phyloP scores from a whole-genome alignment of 2,329 filamentous ascomycete genomes.

The Botrytis deweyae region DNA sequence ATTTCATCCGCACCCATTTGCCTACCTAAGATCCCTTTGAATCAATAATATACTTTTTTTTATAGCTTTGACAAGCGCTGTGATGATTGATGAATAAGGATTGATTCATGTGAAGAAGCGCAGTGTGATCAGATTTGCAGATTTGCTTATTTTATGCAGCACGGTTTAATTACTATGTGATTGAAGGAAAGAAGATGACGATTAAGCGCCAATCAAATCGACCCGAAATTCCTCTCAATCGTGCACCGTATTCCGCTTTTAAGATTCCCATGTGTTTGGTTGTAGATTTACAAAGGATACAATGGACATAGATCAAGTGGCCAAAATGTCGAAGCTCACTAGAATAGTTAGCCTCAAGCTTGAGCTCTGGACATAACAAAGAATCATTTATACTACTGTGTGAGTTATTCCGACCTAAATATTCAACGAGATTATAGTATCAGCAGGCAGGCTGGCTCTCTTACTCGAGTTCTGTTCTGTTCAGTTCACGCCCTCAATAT shows the following conservation, averaged over 20 bases:
- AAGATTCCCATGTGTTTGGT: background rate
- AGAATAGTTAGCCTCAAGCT: background rate
- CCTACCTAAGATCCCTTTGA: background rate
- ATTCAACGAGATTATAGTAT: background rate
- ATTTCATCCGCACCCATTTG: background rate
- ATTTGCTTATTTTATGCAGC: background rate
- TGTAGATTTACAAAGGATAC: conserved; percentile 6
- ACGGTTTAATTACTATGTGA: background rate
- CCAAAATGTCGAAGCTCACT: background rate
- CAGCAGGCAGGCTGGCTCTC: background rate
- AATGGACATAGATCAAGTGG: conserved; percentile 10
- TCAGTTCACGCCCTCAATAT: background rate
- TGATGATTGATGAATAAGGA: background rate
- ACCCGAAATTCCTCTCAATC: background rate
- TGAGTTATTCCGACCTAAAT: background rate
- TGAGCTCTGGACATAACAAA: background rate
- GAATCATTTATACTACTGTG: background rate
- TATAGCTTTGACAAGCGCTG: conserved; percentile 8
- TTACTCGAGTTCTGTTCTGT: no score
- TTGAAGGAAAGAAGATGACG: background rate
- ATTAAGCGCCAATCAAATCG: background rate
- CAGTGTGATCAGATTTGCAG: conserved; percentile 4
- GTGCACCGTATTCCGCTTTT: background rate
- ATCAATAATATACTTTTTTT: conserved; percentile 7
- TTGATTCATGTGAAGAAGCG: conserved; percentile 10